Percentiles rank a stretch among this genome's conserved stretches.
These are phyloP conservation scores for Helianthus tuberosus DNA, from an alignment of 129 eudicot genomes.

Conservation along the genomic window DNA sequence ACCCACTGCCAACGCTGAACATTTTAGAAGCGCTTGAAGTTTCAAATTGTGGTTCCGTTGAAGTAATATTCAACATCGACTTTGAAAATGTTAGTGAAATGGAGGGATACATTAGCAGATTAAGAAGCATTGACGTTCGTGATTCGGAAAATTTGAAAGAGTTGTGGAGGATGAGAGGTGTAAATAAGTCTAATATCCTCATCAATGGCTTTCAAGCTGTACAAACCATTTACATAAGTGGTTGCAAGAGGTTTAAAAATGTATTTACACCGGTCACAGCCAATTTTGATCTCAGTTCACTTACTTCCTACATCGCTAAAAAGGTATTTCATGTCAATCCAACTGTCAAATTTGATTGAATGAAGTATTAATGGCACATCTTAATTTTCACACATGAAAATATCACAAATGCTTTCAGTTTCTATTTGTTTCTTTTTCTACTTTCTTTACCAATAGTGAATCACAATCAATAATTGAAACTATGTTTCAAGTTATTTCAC, in stretches of 20 bases:
- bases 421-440: too few species aligned
- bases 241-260: background rate
- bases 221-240: background rate
- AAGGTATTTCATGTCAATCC: background rate
- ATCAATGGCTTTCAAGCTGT: background rate
- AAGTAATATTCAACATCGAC: slow-evolving; percentile 12
- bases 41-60: background rate
- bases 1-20: background rate
- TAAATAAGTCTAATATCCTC: background rate
- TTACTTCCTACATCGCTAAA: background rate
- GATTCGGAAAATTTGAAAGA: background rate
- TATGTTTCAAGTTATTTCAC: background rate
- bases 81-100: background rate
- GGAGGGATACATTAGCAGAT: background rate
- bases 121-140: background rate
- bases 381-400: too few species aligned
- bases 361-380: too few species aligned
- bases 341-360: background rate
- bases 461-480: background rate
- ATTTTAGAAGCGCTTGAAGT: background rate
- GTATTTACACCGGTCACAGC: slow-evolving; percentile 3
- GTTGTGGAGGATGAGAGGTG: slow-evolving; percentile 15
- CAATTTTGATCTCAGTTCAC: background rate
- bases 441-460: too few species aligned
- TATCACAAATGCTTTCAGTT: too few species aligned